Base-by-base conservation (phyloP, 768 basidiomycete genomes). In the Psilocybe subaeruginosa region DNA sequence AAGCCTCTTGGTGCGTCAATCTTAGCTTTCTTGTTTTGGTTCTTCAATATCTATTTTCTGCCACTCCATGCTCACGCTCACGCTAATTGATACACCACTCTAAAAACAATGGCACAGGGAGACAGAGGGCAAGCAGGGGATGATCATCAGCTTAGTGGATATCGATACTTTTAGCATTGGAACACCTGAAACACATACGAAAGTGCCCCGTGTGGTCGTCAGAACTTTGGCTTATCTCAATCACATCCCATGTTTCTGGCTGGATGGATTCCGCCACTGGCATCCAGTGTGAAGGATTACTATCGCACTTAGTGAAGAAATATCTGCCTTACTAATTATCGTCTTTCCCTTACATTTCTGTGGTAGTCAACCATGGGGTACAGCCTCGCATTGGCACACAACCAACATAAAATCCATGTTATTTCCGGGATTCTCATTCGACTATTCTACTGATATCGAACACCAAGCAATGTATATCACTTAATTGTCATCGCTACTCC, bases 151-250 rank as follows among this genome's bases (percentile, higher is more conserved):
- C 41, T 43, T 16, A 12, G 41, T 43, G 41, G 41, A 43, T 43
- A 43, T 35, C 48, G 57, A 50, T 58, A 58, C 57, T 58, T 58
- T 58, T 58, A 58, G 57, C 57, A 12, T 58, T 51, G 49, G 49
- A 27, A 29, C 57, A 51, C 56, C 57, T 58, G 57, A 58, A 58
- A 58, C 57, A 51, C 57, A 58, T 58, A 58, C 39, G 49, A 29
- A 30, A 35, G 12, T 17, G 30, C 39, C 37, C 30, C 39, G 14
- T 49, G 17, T 37, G 49, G 49, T 49, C 31, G 31, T 14, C 37
- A 39, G 23, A 23, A 23, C 37, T 14, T 23, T 49, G 29, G 47
- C 47, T 49, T 39, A 58, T 41, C 37, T 16, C 29, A 51, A 37
- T 50, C 41, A 23, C 23, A 58, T 58, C 49, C 41, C 49, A 51